phyloP scores from a whole-genome alignment of 495 filamentous ascomycete genomes.

The Lasiosphaeria hispida region DNA sequence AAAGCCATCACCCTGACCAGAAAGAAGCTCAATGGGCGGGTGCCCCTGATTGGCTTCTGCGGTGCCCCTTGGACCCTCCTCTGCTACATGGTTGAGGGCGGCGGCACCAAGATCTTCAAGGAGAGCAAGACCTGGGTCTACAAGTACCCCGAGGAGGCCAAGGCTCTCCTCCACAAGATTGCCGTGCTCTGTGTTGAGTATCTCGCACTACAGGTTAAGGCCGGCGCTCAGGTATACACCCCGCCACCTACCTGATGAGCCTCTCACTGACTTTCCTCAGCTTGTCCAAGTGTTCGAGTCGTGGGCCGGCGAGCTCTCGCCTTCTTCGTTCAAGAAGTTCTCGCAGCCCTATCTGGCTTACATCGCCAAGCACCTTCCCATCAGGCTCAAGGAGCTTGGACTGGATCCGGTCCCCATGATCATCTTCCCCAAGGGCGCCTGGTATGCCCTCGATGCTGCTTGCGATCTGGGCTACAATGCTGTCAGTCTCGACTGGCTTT shows the following conservation, averaged over 20 bases:
- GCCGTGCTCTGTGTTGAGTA: constrained; percentile 91
- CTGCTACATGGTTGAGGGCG: constrained; percentile 98
- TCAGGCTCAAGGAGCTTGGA: constrained; percentile 65
- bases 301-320: constrained; percentile 92
- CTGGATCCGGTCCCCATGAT: constrained; percentile 89
- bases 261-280: constrained; percentile 34
- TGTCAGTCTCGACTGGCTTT: constrained; percentile 91
- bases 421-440: constrained; percentile 99
- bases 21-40: constrained; percentile 79
- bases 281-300: constrained; percentile 98
- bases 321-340: constrained; percentile 75
- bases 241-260: neutral
- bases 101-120: constrained; percentile 88
- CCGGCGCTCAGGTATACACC: constrained; percentile 69
- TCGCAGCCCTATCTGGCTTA: constrained; percentile 81
- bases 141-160: constrained; percentile 76
- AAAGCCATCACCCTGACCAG: constrained; percentile 89
- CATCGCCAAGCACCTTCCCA: constrained; percentile 76
- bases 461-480: constrained; percentile 90
- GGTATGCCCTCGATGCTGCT: constrained; percentile 86
- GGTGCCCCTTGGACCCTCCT: constrained; percentile 95
- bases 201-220: constrained; percentile 84
- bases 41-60: constrained; percentile 95
- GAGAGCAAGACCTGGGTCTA: constrained; percentile 95
- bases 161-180: constrained; percentile 83